Evolutionary conservation across 305 asterid species (phyloP).

Genomic region (Withania somnifera): DNA sequence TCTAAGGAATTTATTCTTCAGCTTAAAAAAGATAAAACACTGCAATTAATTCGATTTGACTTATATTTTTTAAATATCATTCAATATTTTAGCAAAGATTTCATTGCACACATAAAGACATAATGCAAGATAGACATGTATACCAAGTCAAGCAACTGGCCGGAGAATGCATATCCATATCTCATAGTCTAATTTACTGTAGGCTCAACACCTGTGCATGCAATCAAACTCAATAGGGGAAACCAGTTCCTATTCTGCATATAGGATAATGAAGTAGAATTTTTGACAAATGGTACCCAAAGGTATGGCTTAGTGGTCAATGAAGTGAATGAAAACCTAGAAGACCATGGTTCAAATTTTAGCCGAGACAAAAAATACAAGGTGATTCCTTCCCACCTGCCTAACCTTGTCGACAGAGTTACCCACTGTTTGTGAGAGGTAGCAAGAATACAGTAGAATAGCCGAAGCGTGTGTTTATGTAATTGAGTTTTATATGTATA

Average conservation of each 20-base stretch:
- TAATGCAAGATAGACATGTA: background rate
- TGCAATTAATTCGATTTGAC: background rate
- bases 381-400: background rate
- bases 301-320: background rate
- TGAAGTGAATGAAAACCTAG: background rate
- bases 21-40: background rate
- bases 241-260: background rate
- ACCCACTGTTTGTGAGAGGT: background rate
- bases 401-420: background rate
- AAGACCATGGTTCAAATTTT: background rate
- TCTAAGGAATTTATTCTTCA: background rate
- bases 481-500: background rate
- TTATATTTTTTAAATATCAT: background rate
- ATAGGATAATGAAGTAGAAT: background rate
- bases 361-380: background rate
- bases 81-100: background rate
- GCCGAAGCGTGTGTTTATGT: background rate
- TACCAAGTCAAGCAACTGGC: background rate
- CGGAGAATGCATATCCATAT: background rate
- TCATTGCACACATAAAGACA: background rate
- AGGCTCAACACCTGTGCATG: background rate
- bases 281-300: background rate
- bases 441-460: no score
- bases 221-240: background rate
- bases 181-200: background rate